Percentiles rank a stretch among this genome's conserved stretches.
Evolutionary conservation across 1,139 yeast species (phyloP).

Genomic region (Pichia norvegensis): DNA sequence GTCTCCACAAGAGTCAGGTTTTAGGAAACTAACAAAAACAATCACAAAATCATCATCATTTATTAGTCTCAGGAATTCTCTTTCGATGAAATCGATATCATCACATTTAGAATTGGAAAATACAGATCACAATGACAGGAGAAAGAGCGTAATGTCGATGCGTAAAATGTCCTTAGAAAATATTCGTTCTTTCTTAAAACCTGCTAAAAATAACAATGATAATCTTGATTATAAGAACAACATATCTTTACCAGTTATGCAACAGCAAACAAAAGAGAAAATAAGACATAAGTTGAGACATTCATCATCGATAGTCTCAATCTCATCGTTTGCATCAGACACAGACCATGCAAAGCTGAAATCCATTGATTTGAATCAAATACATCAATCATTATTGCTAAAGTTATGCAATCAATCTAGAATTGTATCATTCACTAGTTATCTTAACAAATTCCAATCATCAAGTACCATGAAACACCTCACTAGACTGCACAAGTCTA

Average conservation of each 20-base stretch:
- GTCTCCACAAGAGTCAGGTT: background rate
- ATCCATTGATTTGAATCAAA: slow-evolving; percentile 17
- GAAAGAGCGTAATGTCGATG: slow-evolving; percentile 5
- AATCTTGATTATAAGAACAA: slow-evolving; percentile 24
- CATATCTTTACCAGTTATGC: slow-evolving; percentile 55
- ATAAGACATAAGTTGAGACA: slow-evolving; percentile 44
- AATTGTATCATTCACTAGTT: slow-evolving; percentile 27
- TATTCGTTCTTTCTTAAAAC: slow-evolving; percentile 8
- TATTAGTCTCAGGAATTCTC: slow-evolving; percentile 20
- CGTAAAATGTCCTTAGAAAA: slow-evolving; percentile 13
- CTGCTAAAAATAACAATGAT: slow-evolving; percentile 11
- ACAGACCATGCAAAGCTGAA: slow-evolving; percentile 3
- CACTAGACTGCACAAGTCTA: slow-evolving; percentile 1
- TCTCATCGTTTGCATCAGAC: slow-evolving; percentile 23
- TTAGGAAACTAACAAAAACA: background rate
- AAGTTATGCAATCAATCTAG: slow-evolving; percentile 30
- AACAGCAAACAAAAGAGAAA: slow-evolving; percentile 46
- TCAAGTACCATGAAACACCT: slow-evolving; percentile 8
- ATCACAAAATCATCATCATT: slow-evolving; percentile 15
- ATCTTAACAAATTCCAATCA: slow-evolving; percentile 20
- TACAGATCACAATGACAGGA: slow-evolving; percentile 1
- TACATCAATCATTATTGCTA: slow-evolving; percentile 30
- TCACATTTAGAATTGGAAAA: slow-evolving; percentile 3
- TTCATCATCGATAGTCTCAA: slow-evolving; percentile 41
- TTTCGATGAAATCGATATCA: slow-evolving; percentile 22